Percentiles rank a stretch among this genome's conserved stretches.
phyloP scores from a whole-genome alignment of 169 alveolate species.

The Prorocentrum cordatum region DNA sequence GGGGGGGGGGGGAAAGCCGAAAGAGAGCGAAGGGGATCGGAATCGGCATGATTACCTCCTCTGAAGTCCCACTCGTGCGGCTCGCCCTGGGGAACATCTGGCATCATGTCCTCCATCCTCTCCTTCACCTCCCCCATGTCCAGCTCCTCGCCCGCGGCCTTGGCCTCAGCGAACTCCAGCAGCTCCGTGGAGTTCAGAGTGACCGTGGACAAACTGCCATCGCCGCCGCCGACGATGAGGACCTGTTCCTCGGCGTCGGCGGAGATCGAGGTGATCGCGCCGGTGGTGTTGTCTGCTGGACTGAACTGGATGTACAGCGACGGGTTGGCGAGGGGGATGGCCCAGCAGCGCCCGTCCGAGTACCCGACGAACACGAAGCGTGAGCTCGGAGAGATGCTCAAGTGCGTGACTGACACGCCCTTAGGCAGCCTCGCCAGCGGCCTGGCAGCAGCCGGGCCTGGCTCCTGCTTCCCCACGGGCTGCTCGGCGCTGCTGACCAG shows the following conservation, averaged over 20 bases:
- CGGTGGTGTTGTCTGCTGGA: background rate
- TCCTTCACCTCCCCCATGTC: background rate
- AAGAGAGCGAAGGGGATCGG: no score
- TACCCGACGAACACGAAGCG: no score
- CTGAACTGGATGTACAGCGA: no score
- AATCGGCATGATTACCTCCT: background rate
- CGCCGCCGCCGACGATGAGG: background rate
- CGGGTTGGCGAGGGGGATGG: no score
- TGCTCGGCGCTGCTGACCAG: no score
- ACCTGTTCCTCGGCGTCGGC: background rate
- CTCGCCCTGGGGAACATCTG: background rate
- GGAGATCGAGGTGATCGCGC: background rate
- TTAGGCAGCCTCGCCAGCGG: no score
- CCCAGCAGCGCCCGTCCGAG: no score
- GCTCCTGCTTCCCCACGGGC: no score
- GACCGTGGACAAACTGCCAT: background rate
- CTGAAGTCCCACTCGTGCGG: background rate
- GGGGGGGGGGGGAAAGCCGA: no score
- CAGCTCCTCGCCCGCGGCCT: constrained; percentile 14
- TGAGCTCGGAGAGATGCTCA: no score
- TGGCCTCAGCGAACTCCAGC: constrained; percentile 4
- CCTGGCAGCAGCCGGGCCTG: no score
- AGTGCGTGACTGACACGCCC: no score
- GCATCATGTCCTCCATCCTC: background rate
- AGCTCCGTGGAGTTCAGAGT: background rate